A percentile compares a stretch with the other conserved stretches of the same genome.
These are phyloP conservation scores for Coniella lustricola DNA, from an alignment of 2,329 filamentous ascomycete species.

Conservation along the genomic window DNA sequence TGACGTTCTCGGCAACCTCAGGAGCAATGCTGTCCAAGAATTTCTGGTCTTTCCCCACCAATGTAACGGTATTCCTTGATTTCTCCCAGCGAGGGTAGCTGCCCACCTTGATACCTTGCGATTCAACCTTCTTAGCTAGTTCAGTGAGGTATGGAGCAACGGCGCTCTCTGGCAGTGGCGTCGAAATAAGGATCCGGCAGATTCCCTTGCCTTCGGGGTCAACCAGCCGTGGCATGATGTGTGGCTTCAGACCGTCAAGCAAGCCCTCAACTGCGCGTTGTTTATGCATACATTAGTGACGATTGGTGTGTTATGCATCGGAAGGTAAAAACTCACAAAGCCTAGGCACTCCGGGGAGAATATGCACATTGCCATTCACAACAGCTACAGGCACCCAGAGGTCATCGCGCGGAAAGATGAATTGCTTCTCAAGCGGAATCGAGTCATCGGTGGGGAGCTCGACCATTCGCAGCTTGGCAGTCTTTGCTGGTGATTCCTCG, in stretches of 20 bases:
- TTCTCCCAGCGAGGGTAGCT: conserved; percentile 93
- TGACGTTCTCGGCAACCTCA: conserved; percentile 70
- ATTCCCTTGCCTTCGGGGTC: conserved; percentile 80
- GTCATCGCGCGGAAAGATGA: conserved; percentile 70
- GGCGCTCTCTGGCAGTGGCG: conserved; percentile 77
- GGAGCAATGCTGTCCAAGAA: conserved; percentile 72
- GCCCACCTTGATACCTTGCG: conserved; percentile 81
- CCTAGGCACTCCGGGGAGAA: conserved; percentile 81
- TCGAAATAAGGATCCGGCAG: conserved; percentile 73
- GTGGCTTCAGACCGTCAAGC: conserved; percentile 67
- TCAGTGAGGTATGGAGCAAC: conserved; percentile 78
- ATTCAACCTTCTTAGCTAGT: conserved; percentile 65
- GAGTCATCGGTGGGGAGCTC: conserved; percentile 70
- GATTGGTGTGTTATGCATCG: neutral
- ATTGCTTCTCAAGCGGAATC: conserved; percentile 61
- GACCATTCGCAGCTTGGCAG: conserved; percentile 85
- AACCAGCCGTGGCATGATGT: conserved; percentile 60
- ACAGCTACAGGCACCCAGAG: conserved; percentile 87
- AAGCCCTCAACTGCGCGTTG: conserved; percentile 56
- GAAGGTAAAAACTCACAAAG: conserved; percentile 48
- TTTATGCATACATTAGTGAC: neutral
- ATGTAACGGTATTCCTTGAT: conserved; percentile 78
- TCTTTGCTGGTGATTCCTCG: conserved; percentile 66
- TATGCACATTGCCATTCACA: conserved; percentile 89
- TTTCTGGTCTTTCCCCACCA: conserved; percentile 68